Evolutionary conservation across 2,329 filamentous ascomycete genomes (phyloP), one percentile per base, ranked within the genome.

Genomic region (Ophiostoma triangulosporum): DNA sequence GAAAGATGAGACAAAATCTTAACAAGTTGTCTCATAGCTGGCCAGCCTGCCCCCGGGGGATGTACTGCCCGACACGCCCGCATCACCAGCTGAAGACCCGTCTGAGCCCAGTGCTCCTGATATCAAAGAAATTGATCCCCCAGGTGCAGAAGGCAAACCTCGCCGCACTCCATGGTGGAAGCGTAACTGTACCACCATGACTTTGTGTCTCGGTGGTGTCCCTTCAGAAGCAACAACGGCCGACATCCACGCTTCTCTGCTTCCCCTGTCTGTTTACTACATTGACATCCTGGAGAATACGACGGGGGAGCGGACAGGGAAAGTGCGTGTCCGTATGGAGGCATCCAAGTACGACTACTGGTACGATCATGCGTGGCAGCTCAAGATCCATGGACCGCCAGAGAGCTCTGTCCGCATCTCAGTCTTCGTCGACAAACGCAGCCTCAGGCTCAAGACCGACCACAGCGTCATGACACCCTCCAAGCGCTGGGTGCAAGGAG

Each of bases 231-330:
- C 69, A 0, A 71, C 67, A 0, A 66, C 70, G 0, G 64, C 62
- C 26, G 65, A 73, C 15, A 62, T 87, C 1, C 79, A 74, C 63
- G 61, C 69, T 2, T 72, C 72, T 17, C 77, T 88, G 11, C 26
- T 24, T n/a, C 56, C 57, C 3, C 22, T 58, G 4, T 32, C 52
- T 4, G 36, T 59, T 1, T 27, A 35, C 3, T 74, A 67, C 33
- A 76, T 86, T 33, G 77, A 84, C 14, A 68, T 85, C 1, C 73
- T 70, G 49, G 72, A 77, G 48, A 62, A 68, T 49, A 56, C 59
- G 6, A 57, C 66, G 29, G 67, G 75, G n/a, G 55, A 66, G 26
- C 62, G 66, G 52, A 65, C 65, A 31, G 66, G 68, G 0, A 63
- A 40, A 24, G 80, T 70, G 1, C 72, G 68, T 17, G 65, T 86